A percentile compares a stretch with the other conserved stretches of the same genome.
Conservation (phyloP, 2,329 filamentous ascomycete species). For the Arthrocladium fulminans region DNA sequence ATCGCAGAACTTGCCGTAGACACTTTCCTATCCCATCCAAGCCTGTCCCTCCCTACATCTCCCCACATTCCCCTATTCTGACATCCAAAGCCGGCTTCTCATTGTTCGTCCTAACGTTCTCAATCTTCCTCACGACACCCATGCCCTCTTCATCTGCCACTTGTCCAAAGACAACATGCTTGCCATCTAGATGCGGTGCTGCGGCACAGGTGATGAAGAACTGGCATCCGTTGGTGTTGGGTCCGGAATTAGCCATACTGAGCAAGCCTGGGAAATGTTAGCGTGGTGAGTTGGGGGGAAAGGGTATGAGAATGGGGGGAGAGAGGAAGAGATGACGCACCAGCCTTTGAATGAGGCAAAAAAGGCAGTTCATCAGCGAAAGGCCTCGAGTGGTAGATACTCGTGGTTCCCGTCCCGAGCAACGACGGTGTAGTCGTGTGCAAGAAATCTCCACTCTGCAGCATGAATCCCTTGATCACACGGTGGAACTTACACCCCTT, state of each 20-base stretch:
- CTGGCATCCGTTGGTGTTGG: constrained; percentile 87
- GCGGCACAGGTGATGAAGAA: constrained; percentile 93
- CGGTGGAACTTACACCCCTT: constrained; percentile 92
- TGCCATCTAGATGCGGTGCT: constrained; percentile 79
- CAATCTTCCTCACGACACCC: constrained; percentile 86
- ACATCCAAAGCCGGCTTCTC: constrained; percentile 72
- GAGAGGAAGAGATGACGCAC: background rate
- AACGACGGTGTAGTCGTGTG: constrained; percentile 55
- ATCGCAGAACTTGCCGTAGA: background rate
- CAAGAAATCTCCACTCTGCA: constrained; percentile 91
- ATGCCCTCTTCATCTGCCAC: constrained; percentile 66
- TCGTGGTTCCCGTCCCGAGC: constrained; percentile 68
- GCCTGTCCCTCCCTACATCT: constrained; percentile 56
- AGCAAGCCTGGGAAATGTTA: constrained; percentile 71
- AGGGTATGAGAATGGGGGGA: no score
- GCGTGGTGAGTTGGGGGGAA: no score
- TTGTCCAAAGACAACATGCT: constrained; percentile 92
- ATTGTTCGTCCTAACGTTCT: constrained; percentile 75
- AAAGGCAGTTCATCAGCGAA: constrained; percentile 89
- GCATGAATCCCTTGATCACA: constrained; percentile 94
- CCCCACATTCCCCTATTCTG: constrained; percentile 75
- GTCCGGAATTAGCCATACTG: constrained; percentile 93
- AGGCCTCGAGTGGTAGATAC: constrained; percentile 74
- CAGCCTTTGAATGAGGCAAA: constrained; percentile 57
- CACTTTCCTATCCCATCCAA: background rate